Evolutionary conservation across 2,329 filamentous ascomycete genomes (phyloP).

Genomic region (Diaporthe citri): DNA sequence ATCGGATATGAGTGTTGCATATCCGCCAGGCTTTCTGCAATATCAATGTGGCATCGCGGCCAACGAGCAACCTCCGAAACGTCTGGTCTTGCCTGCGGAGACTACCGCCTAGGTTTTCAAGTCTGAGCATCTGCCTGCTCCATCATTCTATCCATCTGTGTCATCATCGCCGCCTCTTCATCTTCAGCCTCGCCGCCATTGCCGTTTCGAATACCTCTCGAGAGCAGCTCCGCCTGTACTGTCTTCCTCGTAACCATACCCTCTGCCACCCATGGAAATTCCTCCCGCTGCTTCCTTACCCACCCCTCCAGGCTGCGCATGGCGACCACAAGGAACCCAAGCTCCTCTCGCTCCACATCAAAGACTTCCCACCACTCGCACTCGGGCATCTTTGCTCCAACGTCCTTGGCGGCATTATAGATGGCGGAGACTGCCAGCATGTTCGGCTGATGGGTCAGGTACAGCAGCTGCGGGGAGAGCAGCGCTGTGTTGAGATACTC

Average conservation of each 20-base stretch:
- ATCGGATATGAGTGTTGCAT: neutral
- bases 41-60: neutral
- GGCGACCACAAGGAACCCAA: slow-evolving; percentile 91
- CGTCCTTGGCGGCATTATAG: slow-evolving; percentile 87
- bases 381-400: slow-evolving; percentile 82
- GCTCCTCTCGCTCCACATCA: slow-evolving; percentile 92
- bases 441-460: slow-evolving; percentile 91
- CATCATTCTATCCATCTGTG: slow-evolving; percentile 52
- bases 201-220: slow-evolving; percentile 56
- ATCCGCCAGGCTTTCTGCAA: neutral
- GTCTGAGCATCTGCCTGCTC: slow-evolving; percentile 45
- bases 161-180: slow-evolving; percentile 52
- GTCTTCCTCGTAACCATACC: slow-evolving; percentile 70
- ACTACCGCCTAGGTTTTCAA: slow-evolving; percentile 29
- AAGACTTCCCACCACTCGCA: slow-evolving; percentile 98
- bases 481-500: slow-evolving; percentile 89
- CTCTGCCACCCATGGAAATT: slow-evolving; percentile 60
- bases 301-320: slow-evolving; percentile 84
- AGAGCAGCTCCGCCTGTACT: slow-evolving; percentile 71
- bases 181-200: slow-evolving; percentile 45
- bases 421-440: slow-evolving; percentile 88
- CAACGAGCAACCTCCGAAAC: neutral
- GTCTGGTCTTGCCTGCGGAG: neutral
- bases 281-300: slow-evolving; percentile 69
- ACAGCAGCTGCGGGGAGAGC: slow-evolving; percentile 88